phyloP scores from a whole-genome alignment of 768 basidiomycete species.

The Agrocybe praecox region DNA sequence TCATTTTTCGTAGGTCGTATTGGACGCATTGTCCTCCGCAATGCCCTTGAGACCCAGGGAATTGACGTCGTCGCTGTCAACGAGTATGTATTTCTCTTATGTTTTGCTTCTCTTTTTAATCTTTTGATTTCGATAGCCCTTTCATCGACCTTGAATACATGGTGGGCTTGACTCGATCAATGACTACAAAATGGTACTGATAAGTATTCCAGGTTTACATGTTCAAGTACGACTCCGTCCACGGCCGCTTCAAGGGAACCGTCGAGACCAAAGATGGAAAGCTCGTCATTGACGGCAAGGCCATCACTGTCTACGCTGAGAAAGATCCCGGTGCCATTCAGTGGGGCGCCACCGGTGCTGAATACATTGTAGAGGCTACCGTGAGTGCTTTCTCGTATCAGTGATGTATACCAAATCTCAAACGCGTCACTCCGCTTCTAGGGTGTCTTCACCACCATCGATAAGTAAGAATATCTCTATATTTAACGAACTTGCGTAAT shows the following conservation, averaged over 20 bases:
- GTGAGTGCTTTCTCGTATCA: constrained; percentile 40
- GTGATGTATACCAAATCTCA: constrained; percentile 13
- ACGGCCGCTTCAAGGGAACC: constrained; percentile 88
- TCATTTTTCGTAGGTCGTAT: constrained; percentile 79
- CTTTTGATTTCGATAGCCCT: constrained; percentile 57
- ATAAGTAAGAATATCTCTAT: constrained; percentile 56
- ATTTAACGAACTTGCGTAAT: background rate
- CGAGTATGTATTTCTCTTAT: constrained; percentile 63
- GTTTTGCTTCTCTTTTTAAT: background rate
- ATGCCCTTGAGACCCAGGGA: constrained; percentile 76
- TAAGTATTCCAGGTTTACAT: constrained; percentile 78
- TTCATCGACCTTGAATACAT: constrained; percentile 98
- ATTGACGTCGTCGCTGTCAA: constrained; percentile 93
- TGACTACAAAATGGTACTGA: background rate
- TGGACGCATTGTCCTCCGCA: constrained; percentile 97
- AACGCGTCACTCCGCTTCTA: constrained; percentile 25
- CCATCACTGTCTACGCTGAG: constrained; percentile 81
- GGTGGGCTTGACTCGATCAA: constrained; percentile 47
- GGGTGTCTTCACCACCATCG: constrained; percentile 97
- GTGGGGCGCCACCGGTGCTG: constrained; percentile 81
- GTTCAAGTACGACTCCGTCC: constrained; percentile 97
- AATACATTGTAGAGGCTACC: constrained; percentile 97
- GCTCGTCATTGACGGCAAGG: constrained; percentile 81
- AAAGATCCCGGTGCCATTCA: constrained; percentile 84
- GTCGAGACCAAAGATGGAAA: constrained; percentile 87